phyloP scores from a whole-genome alignment of 2,329 filamentous ascomycete genomes.

The Paecilomyces sp. region DNA sequence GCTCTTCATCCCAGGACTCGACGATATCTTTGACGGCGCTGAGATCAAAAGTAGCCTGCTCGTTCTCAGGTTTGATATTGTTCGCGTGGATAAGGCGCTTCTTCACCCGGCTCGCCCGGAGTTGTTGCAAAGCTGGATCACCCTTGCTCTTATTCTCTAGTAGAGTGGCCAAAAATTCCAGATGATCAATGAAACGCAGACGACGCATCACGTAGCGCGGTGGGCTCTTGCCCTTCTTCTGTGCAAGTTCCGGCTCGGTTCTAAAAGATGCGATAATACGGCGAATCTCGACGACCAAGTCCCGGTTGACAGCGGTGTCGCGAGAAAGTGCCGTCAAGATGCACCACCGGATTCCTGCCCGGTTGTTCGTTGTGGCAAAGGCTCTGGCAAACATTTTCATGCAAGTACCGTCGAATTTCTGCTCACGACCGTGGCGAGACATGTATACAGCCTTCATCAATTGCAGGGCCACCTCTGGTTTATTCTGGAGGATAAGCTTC shows the following conservation, averaged over 20 bases:
- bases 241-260: not conserved
- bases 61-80: constrained; percentile 6
- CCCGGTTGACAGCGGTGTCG: constrained; percentile 18
- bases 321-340: constrained; percentile 30
- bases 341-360: constrained; percentile 34
- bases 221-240: not conserved
- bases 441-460: constrained; percentile 29
- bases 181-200: constrained; percentile 11
- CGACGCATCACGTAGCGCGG: not conserved
- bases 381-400: constrained; percentile 32
- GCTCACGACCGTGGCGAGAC: constrained; percentile 25
- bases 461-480: constrained; percentile 22
- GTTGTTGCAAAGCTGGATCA: constrained; percentile 8
- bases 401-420: constrained; percentile 28
- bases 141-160: constrained; percentile 16
- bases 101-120: not conserved
- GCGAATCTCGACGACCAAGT: constrained; percentile 27
- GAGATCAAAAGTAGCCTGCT: constrained; percentile 7
- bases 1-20: constrained; percentile 21
- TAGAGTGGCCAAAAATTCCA: constrained; percentile 12
- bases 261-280: constrained; percentile 13
- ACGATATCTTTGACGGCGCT: constrained; percentile 8
- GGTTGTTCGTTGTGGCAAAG: constrained; percentile 19
- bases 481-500: constrained; percentile 18
- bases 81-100: constrained; percentile 9